phyloP scores from a whole-genome alignment of 1,284 basidiomycete genomes.

The Porodaedalea pini region DNA sequence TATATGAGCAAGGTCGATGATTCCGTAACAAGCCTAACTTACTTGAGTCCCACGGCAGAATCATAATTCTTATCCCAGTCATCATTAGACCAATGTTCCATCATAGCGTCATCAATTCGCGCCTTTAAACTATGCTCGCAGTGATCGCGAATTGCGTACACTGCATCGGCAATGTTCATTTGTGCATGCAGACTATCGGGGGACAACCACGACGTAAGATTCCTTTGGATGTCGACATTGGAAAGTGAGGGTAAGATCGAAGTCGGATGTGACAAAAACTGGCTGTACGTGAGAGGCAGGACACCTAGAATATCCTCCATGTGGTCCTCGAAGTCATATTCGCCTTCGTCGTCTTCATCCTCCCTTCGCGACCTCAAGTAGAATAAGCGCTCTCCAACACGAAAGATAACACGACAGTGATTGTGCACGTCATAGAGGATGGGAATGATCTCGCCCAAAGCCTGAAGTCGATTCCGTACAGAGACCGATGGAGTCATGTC shows the following conservation, averaged over 20 bases:
- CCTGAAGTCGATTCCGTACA: not conserved
- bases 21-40: too few relatives aligned
- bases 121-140: too few relatives aligned
- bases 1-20: too few relatives aligned
- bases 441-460: constrained; percentile 2
- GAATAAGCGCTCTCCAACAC: constrained; percentile 4
- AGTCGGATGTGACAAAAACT: not conserved
- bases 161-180: too few relatives aligned
- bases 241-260: not conserved
- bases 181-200: too few relatives aligned
- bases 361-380: not conserved
- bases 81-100: too few relatives aligned
- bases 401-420: constrained; percentile 7
- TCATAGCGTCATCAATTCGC: too few relatives aligned
- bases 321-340: not conserved
- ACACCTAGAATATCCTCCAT: not conserved
- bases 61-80: too few relatives aligned
- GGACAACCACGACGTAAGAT: too few relatives aligned
- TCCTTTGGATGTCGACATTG: too few relatives aligned
- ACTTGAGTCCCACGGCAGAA: too few relatives aligned
- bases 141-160: too few relatives aligned
- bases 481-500: not conserved
- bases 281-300: not conserved
- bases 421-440: not conserved
- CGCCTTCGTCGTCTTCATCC: not conserved